Conservation (phyloP, 495 filamentous ascomycete genomes). For the Endocarpon pusillum region DNA sequence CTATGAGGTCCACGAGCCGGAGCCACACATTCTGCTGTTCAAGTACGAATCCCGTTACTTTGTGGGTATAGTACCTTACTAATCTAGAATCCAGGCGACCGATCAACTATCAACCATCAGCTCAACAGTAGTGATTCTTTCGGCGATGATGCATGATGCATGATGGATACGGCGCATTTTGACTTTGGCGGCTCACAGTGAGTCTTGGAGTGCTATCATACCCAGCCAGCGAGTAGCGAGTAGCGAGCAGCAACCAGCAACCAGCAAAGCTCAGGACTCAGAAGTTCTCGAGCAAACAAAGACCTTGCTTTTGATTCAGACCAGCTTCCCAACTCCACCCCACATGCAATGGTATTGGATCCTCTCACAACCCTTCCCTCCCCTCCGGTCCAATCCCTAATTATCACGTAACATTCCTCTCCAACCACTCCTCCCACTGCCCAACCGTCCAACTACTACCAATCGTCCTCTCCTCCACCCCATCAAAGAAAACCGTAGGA, state of each 20-base stretch:
- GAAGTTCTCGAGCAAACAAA: background rate
- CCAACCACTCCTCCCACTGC: constrained; percentile 77
- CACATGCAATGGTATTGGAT: no score
- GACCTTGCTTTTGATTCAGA: no score
- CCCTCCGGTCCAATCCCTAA: no score
- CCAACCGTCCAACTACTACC: constrained; percentile 57
- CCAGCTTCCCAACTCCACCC: no score
- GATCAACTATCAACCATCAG: constrained; percentile 69
- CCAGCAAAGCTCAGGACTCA: background rate
- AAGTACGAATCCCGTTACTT: constrained; percentile 48
- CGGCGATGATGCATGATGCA: constrained; percentile 1
- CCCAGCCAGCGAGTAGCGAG: no score
- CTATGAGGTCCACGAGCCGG: constrained; percentile 96
- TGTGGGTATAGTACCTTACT: background rate
- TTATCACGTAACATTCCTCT: constrained; percentile 49
- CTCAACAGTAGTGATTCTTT: constrained; percentile 18
- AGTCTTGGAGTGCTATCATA: no score
- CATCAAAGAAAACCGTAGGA: constrained; percentile 79
- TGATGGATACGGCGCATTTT: no score
- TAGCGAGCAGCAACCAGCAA: constrained; percentile 2
- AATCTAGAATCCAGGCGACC: constrained; percentile 41
- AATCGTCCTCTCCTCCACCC: constrained; percentile 61
- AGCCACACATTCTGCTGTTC: constrained; percentile 95
- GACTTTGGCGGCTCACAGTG: no score
- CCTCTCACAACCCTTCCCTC: no score